Evolutionary conservation across 2,329 filamentous ascomycete genomes (phyloP).

Genomic region (Madurella mycetomatis): DNA sequence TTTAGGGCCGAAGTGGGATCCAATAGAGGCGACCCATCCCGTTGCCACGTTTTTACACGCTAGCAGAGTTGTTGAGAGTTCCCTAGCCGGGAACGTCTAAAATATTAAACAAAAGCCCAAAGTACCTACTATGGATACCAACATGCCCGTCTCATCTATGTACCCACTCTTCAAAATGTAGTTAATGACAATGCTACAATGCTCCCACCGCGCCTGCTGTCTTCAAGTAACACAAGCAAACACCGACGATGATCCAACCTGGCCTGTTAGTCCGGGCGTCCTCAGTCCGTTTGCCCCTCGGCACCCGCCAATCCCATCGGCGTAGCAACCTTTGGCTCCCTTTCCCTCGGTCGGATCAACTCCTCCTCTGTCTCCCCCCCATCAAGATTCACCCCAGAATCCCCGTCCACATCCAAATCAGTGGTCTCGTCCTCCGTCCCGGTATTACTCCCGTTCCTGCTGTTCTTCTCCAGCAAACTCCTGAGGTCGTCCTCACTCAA

Average conservation of each 20-base stretch:
- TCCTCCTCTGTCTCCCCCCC: conserved; percentile 2
- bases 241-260: background rate
- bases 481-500: conserved; percentile 57
- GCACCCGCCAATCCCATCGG: conserved; percentile 12
- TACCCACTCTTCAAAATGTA: background rate
- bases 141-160: background rate
- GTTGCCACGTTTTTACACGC: no score
- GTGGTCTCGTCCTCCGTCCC: conserved; percentile 32
- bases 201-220: no score
- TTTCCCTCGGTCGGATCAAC: background rate
- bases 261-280: background rate
- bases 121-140: no score
- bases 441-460: conserved; percentile 14
- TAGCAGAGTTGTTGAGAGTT: no score
- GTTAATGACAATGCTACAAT: background rate
- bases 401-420: conserved; percentile 23
- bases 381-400: conserved; percentile 3
- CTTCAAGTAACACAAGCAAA: background rate
- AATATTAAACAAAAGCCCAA: no score
- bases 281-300: conserved; percentile 1
- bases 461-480: conserved; percentile 37
- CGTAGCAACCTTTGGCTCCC: conserved; percentile 8
- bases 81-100: no score
- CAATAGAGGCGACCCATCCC: no score
- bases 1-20: no score